A percentile compares a stretch with the other conserved stretches of the same genome.
These are phyloP conservation scores for Fusarium veterinarium DNA, from an alignment of 2,329 filamentous ascomycete species.

Conservation along the genomic window DNA sequence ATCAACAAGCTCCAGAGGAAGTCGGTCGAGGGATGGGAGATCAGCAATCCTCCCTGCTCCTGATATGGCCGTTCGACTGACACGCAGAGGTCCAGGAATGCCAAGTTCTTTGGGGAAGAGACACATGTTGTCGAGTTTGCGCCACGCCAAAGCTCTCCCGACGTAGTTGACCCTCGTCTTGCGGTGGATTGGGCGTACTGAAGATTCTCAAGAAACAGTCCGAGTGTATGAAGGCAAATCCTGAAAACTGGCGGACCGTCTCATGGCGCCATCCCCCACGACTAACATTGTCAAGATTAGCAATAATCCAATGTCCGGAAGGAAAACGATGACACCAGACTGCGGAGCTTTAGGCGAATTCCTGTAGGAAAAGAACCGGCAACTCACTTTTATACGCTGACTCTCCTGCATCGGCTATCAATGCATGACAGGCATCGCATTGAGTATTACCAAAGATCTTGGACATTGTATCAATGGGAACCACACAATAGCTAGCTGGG, in stretches of 20 bases:
- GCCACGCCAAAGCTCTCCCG: background rate
- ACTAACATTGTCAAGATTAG: too few relatives aligned
- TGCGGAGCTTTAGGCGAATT: too few relatives aligned
- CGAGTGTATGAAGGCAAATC: too few relatives aligned
- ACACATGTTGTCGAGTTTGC: background rate
- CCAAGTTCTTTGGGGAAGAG: background rate
- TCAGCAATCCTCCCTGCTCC: background rate
- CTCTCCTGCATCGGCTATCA: background rate
- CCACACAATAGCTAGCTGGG: background rate
- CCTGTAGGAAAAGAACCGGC: too few relatives aligned
- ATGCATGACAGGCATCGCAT: background rate
- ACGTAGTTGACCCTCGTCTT: background rate
- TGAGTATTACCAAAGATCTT: accelerated
- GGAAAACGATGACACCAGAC: too few relatives aligned
- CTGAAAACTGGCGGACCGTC: too few relatives aligned
- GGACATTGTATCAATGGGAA: background rate
- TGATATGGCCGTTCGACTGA: background rate
- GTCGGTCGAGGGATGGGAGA: background rate
- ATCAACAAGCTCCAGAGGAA: background rate
- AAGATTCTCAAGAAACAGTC: too few relatives aligned
- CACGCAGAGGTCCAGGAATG: background rate
- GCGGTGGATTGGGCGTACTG: too few relatives aligned
- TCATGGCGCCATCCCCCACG: too few relatives aligned
- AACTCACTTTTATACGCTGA: too few relatives aligned
- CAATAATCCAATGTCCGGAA: too few relatives aligned